A percentile compares a stretch with the other conserved stretches of the same genome.
Conservation (phyloP, 2,329 filamentous ascomycete genomes). For the Aurifilum marmelostoma region DNA sequence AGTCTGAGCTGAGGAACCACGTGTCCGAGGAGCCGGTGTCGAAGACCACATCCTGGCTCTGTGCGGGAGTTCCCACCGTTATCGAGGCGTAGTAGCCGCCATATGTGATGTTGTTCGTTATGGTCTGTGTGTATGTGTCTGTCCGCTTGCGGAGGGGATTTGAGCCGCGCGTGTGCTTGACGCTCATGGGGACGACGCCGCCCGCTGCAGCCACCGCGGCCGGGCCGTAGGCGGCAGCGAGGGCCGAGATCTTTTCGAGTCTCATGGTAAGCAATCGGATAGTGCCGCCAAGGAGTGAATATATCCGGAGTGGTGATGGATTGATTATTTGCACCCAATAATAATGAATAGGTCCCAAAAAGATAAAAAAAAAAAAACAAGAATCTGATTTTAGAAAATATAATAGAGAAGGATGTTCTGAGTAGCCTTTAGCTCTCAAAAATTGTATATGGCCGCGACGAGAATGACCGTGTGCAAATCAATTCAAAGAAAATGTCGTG, state of each 20-base stretch:
- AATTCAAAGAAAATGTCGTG: not conserved
- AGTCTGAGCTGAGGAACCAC: constrained; percentile 53
- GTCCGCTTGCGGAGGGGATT: constrained; percentile 26
- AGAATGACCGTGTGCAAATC: not conserved
- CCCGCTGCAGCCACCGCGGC: constrained; percentile 1
- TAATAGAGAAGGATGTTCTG: too few species aligned
- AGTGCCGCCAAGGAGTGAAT: not conserved
- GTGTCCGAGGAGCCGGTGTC: constrained; percentile 68
- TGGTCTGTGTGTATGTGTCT: constrained; percentile 36
- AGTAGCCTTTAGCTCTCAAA: too few species aligned
- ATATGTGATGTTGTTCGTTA: constrained; percentile 58
- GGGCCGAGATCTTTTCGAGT: not conserved
- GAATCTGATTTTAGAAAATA: too few species aligned
- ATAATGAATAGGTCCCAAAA: too few species aligned
- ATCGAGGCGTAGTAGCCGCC: constrained; percentile 62
- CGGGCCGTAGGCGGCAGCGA: constrained; percentile 4
- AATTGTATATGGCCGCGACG: not conserved
- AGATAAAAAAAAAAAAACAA: not conserved
- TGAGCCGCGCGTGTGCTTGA: constrained; percentile 10
- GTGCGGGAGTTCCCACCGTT: constrained; percentile 60
- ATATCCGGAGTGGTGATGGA: too few species aligned
- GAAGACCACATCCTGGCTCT: constrained; percentile 57
- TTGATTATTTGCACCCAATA: too few species aligned
- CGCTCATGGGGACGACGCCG: constrained; percentile 15
- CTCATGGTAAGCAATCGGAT: constrained; percentile 1